Evolutionary conservation across 345 rosid genomes (phyloP), one percentile per base, ranked within the genome.

Genomic region (Eucalyptus cladocalyx): DNA sequence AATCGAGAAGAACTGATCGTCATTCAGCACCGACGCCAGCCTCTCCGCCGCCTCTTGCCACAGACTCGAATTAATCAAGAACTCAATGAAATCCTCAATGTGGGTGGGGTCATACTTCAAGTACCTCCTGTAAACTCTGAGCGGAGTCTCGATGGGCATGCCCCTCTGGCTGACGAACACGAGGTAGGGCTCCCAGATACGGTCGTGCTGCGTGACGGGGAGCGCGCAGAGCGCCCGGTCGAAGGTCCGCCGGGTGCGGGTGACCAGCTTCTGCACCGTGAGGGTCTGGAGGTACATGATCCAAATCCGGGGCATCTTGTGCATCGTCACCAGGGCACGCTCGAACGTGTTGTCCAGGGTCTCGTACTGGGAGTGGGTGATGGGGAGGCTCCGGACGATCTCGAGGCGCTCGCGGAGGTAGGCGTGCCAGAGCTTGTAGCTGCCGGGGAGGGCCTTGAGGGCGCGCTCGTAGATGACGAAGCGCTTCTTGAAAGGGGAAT

Each of bases 1-100:
- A 45, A 96, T 95, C 0, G 99, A 97, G 92, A 91, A 95, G 88
- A 98, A 97, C 90, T 90, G 94, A 89, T 96, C 98, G 90, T 98
- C 99, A 88, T 98, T 98, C 92, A 98, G 89, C 43, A 98, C 99
- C 7, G 96, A 96, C 7, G 99, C 99, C 86, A 98, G 87, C 90
- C 96, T 92, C 95, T 98, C 99, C 0, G 98, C 95, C 21, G 98
- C 92, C 90, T 98, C 99, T 90, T 98, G 99, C 99, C 99, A 98
- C 42, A 96, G 97, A 19, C 88, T 88, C 0, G 99, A 97, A 91
- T 95, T 95, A 51, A 97, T 92, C 91, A 98, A 93, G 92, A 98
- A 98, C 94, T 97, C 99, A 40, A 98, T 95, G 88, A 95, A 97
- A 47, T 98, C 97, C 93, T 96, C 99, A 86, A 98, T 96, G 40